Percentiles rank a stretch among this genome's conserved stretches.
phyloP scores from a whole-genome alignment of 1,284 basidiomycete species.

The Austropuccinia psidii region DNA sequence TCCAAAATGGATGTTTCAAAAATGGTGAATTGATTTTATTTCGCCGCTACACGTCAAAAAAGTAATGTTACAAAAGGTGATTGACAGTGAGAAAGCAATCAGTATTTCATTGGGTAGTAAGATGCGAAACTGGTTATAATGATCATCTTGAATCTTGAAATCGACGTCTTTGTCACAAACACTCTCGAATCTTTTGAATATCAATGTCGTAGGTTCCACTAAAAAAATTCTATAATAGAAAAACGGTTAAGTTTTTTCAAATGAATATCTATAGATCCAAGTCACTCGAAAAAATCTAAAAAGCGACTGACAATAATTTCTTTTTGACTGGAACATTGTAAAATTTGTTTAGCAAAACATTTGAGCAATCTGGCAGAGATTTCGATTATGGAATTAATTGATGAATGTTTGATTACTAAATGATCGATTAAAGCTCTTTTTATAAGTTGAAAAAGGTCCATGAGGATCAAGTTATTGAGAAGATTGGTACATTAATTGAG shows the following conservation, averaged over 20 bases:
- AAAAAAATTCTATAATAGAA: not conserved
- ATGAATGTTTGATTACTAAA: not conserved
- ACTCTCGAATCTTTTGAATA: too few species aligned
- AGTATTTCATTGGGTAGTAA: too few species aligned
- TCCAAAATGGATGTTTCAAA: too few species aligned
- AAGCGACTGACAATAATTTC: not conserved
- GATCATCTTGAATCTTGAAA: too few species aligned
- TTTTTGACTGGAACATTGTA: not conserved
- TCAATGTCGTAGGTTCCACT: not conserved
- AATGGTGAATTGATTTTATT: too few species aligned
- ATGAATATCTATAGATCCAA: not conserved
- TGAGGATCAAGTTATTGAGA: not conserved
- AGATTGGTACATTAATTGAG: not conserved
- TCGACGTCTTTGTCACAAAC: too few species aligned
- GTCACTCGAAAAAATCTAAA: not conserved
- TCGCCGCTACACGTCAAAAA: too few species aligned
- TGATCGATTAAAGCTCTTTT: slow-evolving; percentile 10
- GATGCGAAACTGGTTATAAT: too few species aligned
- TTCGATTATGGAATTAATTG: not conserved
- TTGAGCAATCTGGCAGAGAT: not conserved
- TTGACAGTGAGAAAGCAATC: too few species aligned
- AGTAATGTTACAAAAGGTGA: too few species aligned
- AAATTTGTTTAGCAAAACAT: not conserved
- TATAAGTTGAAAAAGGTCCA: not conserved
- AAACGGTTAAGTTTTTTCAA: not conserved